phyloP scores from a whole-genome alignment of 2,329 filamentous ascomycete species.

The Penicillium sp. region DNA sequence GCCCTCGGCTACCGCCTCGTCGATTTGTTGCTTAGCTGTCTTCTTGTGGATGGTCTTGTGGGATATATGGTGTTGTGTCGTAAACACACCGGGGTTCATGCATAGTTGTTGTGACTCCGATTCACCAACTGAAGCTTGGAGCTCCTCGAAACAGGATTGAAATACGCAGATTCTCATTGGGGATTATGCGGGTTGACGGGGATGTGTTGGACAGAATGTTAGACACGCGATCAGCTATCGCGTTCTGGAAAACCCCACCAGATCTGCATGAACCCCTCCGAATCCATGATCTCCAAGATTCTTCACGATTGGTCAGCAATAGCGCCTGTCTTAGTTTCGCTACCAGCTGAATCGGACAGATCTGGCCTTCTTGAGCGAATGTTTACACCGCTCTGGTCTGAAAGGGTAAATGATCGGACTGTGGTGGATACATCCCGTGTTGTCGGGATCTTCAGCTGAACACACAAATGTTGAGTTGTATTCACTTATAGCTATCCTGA shows the following conservation, averaged over 20 bases:
- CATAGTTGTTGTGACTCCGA: conserved; percentile 5
- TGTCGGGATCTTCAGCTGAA: not conserved
- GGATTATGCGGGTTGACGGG: not conserved
- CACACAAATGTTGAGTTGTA: not conserved
- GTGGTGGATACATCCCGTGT: not conserved
- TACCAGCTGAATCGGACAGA: not conserved
- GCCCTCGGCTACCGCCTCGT: conserved; percentile 15
- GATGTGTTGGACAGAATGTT: not conserved
- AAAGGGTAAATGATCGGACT: not conserved
- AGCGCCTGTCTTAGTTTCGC: not conserved
- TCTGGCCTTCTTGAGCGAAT: not conserved
- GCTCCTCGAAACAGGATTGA: conserved; percentile 11
- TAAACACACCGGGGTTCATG: conserved; percentile 16
- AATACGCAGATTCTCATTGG: conserved; percentile 10
- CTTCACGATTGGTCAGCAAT: not conserved
- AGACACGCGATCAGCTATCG: not conserved
- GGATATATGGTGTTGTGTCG: conserved; percentile 19
- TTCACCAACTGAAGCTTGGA: conserved; percentile 8
- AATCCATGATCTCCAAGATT: not conserved
- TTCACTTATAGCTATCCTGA: too few species aligned
- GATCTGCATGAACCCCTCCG: not conserved
- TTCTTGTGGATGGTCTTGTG: conserved; percentile 20
- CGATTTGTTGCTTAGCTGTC: conserved; percentile 20
- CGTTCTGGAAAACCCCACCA: not conserved
- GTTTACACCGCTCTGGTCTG: not conserved